A percentile compares a stretch with the other conserved stretches of the same genome.
phyloP scores from a whole-genome alignment of 1,284 basidiomycete species.

The Apiotrichum veenhuisii region DNA sequence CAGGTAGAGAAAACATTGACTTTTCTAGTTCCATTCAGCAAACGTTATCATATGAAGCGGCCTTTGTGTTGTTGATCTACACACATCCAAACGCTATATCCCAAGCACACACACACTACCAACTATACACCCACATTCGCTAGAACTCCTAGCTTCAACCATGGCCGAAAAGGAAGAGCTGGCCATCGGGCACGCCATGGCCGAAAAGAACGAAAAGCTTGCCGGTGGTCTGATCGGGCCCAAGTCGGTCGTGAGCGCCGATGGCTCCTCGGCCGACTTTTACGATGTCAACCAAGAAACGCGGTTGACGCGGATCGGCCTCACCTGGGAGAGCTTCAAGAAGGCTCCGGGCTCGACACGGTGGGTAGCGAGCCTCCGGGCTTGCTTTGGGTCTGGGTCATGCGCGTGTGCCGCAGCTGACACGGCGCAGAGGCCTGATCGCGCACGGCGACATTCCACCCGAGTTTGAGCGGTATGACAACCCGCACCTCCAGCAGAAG shows the following conservation, averaged over 20 bases:
- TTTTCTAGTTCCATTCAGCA: too few relatives aligned
- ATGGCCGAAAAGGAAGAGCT: neutral
- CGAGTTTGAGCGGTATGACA: constrained; percentile 31
- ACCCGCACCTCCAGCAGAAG: constrained; percentile 48
- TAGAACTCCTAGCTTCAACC: neutral
- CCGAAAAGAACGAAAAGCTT: too few relatives aligned
- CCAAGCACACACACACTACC: neutral
- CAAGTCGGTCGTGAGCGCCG: neutral
- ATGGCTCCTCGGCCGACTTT: constrained; percentile 1
- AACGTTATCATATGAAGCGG: too few relatives aligned
- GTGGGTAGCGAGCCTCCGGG: constrained; percentile 15
- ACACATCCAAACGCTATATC: too few relatives aligned
- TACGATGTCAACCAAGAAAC: constrained; percentile 51
- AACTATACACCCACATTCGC: neutral
- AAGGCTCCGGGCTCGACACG: constrained; percentile 48
- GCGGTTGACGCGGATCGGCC: constrained; percentile 45
- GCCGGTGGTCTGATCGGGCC: too few relatives aligned
- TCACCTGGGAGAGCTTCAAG: constrained; percentile 50
- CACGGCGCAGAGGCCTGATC: constrained; percentile 27
- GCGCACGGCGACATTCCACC: constrained; percentile 37
- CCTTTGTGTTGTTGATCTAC: too few relatives aligned
- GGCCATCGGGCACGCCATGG: neutral
- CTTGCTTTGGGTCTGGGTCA: too few relatives aligned
- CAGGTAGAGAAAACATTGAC: too few relatives aligned
- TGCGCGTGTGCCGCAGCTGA: neutral